Base-by-base conservation (phyloP, 495 filamentous ascomycete species). In the Aspergillus coremiiformis region DNA sequence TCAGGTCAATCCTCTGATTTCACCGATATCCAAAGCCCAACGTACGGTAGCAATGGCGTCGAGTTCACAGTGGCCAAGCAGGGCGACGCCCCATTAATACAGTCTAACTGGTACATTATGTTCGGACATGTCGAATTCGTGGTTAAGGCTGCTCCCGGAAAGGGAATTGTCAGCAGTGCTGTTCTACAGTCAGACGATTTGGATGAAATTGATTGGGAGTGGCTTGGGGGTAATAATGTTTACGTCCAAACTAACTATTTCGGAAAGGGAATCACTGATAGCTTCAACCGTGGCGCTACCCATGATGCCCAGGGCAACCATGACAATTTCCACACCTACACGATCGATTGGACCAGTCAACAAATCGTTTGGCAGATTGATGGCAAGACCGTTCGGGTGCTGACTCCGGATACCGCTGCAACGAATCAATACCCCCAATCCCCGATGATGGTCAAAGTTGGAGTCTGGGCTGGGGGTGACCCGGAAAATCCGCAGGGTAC, bases 161-260 rank as follows among this genome's bases (percentile, higher is more conserved):
- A 67, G 1, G 83, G 83, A n/a, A 84, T 80, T 17, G 76, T 80
- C 49, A 90, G 85, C 69, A 89, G 84, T 51, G 81, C 90, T 47
- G 88, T 94, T 35, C 74, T 92, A 59, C 79, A 89, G 58, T 90
- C 86, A 27, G 90, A 94, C 57, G 83, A 87, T 57, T 74, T 94
- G 17, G 90, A 96, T 61, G 90, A 96, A 63, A 85, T 96, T 50
- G 90, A 95, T 66, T 92, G 85, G 84, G 90, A 92, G 64, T 91
- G 87, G 72, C 77, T 88, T 17, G 86, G 88, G 42, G 81, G 77
- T 24, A 81, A 88, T 57, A 64, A 68, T 37, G 73, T 70, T 39
- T 62, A 76, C 21, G 86, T 81, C 14, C 81, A 87, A 59, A 90
- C 76, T 71, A 94, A 94, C 70, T 95, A 89, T 62, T 95, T 90